Evolutionary conservation across 2,329 filamentous ascomycete genomes (phyloP).

Genomic region (Nakataea oryzae): DNA sequence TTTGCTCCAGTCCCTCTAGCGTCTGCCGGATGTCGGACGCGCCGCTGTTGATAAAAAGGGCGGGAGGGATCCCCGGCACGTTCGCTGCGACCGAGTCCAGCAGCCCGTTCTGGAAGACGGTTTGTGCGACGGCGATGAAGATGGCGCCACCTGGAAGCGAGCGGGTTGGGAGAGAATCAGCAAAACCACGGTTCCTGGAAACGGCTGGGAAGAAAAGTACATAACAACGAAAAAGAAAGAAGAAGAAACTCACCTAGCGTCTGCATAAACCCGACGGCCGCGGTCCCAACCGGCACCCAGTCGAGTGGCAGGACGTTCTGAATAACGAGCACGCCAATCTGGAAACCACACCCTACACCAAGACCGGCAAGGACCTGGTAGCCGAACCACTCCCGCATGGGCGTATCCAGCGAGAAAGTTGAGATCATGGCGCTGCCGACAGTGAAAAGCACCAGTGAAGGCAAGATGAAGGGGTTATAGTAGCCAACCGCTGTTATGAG

Average conservation of each 20-base stretch:
- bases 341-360: conserved; percentile 34
- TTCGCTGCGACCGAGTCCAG: conserved; percentile 18
- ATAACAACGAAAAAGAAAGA: neutral
- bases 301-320: conserved; percentile 37
- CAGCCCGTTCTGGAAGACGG: conserved; percentile 55
- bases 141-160: conserved; percentile 17
- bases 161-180: neutral
- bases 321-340: conserved; percentile 32
- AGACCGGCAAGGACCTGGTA: conserved; percentile 40
- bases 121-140: conserved; percentile 53
- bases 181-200: neutral
- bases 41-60: conserved; percentile 8
- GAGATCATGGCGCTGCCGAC: conserved; percentile 43
- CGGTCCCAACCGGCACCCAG: conserved; percentile 36
- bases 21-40: conserved; percentile 1
- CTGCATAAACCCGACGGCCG: conserved; percentile 48
- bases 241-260: conserved; percentile 33
- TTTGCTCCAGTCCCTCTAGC: neutral
- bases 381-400: conserved; percentile 39
- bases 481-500: conserved; percentile 17
- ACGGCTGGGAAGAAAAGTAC: no score
- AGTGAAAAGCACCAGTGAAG: conserved; percentile 25
- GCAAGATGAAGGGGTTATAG: conserved; percentile 4
- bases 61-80: conserved; percentile 6
- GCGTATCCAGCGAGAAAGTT: conserved; percentile 34